These are phyloP conservation scores for Pichia sp. DNA, from an alignment of 1,139 yeast genomes.

Conservation along the genomic window DNA sequence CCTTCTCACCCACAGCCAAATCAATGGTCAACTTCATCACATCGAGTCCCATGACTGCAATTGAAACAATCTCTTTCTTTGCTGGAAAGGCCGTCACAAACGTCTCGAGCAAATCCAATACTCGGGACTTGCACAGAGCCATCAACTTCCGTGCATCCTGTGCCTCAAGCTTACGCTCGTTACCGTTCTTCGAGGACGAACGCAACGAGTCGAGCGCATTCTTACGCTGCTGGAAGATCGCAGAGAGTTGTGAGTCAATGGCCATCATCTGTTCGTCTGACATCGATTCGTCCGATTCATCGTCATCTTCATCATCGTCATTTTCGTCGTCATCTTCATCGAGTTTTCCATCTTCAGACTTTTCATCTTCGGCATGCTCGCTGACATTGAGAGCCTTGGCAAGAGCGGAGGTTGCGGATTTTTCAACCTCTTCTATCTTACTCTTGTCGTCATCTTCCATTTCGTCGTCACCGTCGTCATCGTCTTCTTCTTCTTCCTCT, in stretches of 20 bases:
- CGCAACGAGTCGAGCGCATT: slow-evolving; percentile 46
- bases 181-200: slow-evolving; percentile 46
- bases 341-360: slow-evolving; percentile 28
- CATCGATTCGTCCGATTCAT: slow-evolving; percentile 64
- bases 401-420: slow-evolving; percentile 63
- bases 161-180: slow-evolving; percentile 65
- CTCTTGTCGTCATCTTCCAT: slow-evolving; percentile 32
- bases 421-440: slow-evolving; percentile 55
- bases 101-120: slow-evolving; percentile 70
- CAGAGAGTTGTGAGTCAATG: slow-evolving; percentile 77
- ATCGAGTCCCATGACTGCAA: slow-evolving; percentile 47
- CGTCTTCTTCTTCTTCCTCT: slow-evolving; percentile 31
- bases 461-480: slow-evolving; percentile 34
- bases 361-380: slow-evolving; percentile 45
- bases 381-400: slow-evolving; percentile 59
- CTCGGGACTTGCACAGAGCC: slow-evolving; percentile 71
- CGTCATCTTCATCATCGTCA: slow-evolving; percentile 25
- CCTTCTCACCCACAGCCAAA: slow-evolving; percentile 65
- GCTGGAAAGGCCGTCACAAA: slow-evolving; percentile 47
- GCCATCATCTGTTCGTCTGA: slow-evolving; percentile 98
- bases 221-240: slow-evolving; percentile 78
- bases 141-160: slow-evolving; percentile 76
- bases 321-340: slow-evolving; percentile 46
- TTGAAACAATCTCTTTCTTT: slow-evolving; percentile 7
- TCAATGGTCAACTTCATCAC: slow-evolving; percentile 67